Evolutionary conservation across 129 eudicot species (phyloP).

Genomic region (Erigeron canadensis): DNA sequence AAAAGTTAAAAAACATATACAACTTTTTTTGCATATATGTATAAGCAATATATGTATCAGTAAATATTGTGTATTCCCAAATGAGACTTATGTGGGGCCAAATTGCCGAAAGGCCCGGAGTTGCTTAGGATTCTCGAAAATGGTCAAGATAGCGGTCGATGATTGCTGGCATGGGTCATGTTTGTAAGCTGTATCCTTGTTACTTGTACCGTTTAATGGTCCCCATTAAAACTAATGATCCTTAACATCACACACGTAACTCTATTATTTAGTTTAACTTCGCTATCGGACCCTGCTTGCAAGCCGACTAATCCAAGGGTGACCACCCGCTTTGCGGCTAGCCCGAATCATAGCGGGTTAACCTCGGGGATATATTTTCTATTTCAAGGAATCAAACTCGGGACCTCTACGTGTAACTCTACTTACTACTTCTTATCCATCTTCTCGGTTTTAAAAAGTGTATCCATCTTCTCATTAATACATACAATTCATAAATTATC

Average conservation of each 20-base stretch:
- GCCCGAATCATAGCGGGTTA: no score
- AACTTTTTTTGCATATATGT: conserved; percentile 10
- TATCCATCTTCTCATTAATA: no score
- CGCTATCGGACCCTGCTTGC: no score
- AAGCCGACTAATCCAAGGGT: no score
- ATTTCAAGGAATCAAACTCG: no score
- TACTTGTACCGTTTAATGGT: conserved; percentile 25
- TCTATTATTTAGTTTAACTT: no score
- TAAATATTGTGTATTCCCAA: conserved; percentile 14
- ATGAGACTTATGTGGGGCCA: conserved; percentile 28
- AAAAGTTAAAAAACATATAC: conserved; percentile 1
- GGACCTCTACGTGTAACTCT: conserved; percentile 28
- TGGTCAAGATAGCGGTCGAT: conserved; percentile 21
- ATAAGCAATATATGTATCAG: conserved; percentile 23
- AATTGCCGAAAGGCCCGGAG: conserved; percentile 27
- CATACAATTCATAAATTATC: no score
- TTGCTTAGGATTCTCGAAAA: conserved; percentile 35
- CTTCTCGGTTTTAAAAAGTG: no score
- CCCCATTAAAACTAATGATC: conserved; percentile 18
- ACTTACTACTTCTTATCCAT: conserved; percentile 24
- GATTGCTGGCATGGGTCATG: conserved; percentile 24
- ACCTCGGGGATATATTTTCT: no score
- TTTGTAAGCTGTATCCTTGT: conserved; percentile 28
- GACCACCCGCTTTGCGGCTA: no score
- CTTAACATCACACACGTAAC: no score